A percentile compares a stretch with the other conserved stretches of the same genome.
phyloP scores from a whole-genome alignment of 176 grass and related monocot genomes.

The Cenchrus purpureus region DNA sequence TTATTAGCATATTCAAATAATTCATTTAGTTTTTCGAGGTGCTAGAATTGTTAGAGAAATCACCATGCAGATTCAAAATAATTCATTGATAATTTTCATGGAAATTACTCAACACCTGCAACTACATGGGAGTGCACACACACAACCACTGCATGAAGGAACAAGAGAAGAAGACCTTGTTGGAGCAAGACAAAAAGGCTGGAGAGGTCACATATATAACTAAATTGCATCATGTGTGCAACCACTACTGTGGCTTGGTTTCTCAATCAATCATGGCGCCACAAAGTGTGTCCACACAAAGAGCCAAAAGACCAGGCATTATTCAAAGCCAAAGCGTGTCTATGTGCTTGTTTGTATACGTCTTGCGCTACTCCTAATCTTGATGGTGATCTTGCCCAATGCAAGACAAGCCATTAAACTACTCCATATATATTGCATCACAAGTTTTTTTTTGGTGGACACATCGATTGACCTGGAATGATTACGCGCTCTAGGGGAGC shows the following conservation, averaged over 20 bases:
- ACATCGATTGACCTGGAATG: constrained; percentile 16
- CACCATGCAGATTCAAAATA: too few relatives aligned
- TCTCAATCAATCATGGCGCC: constrained; percentile 18
- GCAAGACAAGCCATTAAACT: constrained; percentile 5
- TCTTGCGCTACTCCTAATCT: neutral
- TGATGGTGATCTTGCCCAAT: constrained; percentile 10
- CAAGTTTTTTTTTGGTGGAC: neutral
- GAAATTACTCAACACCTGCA: neutral
- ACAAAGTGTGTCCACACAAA: neutral
- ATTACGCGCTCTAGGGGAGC: neutral
- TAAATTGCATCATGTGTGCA: neutral
- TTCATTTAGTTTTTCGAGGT: too few relatives aligned
- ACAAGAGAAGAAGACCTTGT: neutral
- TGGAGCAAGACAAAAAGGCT: constrained; percentile 17
- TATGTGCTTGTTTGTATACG: neutral
- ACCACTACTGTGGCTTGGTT: neutral
- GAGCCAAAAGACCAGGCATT: constrained; percentile 43
- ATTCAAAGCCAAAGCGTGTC: constrained; percentile 7
- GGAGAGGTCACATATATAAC: neutral
- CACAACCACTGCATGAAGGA: neutral
- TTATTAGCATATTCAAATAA: too few relatives aligned
- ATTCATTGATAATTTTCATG: too few relatives aligned
- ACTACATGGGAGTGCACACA: accelerated
- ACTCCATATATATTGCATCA: too few relatives aligned
- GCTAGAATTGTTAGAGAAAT: too few relatives aligned